These are phyloP conservation scores for Pyrenochaeta sp. DNA, from an alignment of 2,329 filamentous ascomycete species.

Conservation along the genomic window DNA sequence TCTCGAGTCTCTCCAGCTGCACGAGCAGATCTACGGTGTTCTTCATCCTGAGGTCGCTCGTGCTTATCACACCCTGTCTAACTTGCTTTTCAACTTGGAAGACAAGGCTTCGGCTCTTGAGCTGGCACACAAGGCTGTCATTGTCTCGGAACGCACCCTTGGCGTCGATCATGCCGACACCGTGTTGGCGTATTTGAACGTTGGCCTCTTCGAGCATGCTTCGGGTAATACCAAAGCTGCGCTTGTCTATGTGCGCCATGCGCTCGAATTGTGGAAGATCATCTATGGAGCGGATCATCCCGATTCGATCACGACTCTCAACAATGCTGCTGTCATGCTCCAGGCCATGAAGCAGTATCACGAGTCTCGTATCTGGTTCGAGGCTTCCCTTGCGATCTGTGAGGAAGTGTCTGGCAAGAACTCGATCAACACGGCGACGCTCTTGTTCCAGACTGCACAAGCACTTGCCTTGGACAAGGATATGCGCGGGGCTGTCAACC, in stretches of 20 bases:
- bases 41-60: constrained; percentile 95
- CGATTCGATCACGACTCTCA: constrained; percentile 97
- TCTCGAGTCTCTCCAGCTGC: constrained; percentile 91
- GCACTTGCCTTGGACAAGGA: constrained; percentile 95
- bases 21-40: constrained; percentile 98
- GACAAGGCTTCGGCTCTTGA: constrained; percentile 97
- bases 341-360: constrained; percentile 94
- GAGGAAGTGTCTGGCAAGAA: constrained; percentile 88
- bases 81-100: constrained; percentile 96
- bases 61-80: constrained; percentile 93
- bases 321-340: constrained; percentile 98
- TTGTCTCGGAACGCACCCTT: constrained; percentile 92
- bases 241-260: constrained; percentile 89
- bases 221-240: constrained; percentile 88
- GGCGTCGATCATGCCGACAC: constrained; percentile 95
- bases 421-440: constrained; percentile 90
- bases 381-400: constrained; percentile 87
- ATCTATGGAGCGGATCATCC: constrained; percentile 94
- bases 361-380: constrained; percentile 95
- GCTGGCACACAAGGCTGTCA: constrained; percentile 93
- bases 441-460: constrained; percentile 96
- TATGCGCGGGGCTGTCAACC: constrained; percentile 85
- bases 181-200: constrained; percentile 92
- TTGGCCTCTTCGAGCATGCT: constrained; percentile 92
- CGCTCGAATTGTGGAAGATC: constrained; percentile 93